Conservation (phyloP, 768 basidiomycete species). For the Leucosporidium yakuticum region DNA sequence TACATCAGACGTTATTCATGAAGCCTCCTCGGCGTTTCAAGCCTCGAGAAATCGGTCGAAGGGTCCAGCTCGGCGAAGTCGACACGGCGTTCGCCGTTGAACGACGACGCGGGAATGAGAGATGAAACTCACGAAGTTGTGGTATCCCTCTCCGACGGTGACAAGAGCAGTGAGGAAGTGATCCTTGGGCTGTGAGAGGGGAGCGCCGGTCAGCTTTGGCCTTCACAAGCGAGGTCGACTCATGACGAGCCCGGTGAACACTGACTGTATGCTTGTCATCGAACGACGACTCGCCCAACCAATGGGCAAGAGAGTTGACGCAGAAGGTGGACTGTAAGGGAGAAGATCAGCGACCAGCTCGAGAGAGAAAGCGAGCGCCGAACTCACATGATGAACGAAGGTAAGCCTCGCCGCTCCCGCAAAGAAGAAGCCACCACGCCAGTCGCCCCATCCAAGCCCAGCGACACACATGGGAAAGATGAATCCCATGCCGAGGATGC, state of each 20-base stretch:
- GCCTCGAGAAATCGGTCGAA: too few species aligned
- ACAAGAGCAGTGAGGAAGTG: conserved; percentile 73
- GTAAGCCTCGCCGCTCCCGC: conserved; percentile 67
- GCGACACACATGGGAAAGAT: conserved; percentile 63
- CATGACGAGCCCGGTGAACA: too few species aligned
- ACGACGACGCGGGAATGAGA: too few species aligned
- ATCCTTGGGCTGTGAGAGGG: conserved; percentile 12
- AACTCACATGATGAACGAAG: conserved; percentile 56
- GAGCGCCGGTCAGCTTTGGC: too few species aligned
- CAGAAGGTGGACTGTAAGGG: conserved; percentile 65
- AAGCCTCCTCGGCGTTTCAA: too few species aligned
- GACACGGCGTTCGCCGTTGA: too few species aligned
- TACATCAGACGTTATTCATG: too few species aligned
- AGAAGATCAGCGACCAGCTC: background rate
- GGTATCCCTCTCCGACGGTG: conserved; percentile 82
- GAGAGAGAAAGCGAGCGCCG: background rate
- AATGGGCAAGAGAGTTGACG: conserved; percentile 83
- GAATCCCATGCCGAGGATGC: conserved; percentile 64
- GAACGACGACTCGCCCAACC: conserved; percentile 71
- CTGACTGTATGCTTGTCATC: conserved; percentile 59
- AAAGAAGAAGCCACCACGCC: conserved; percentile 66
- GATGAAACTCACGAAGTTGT: conserved; percentile 56
- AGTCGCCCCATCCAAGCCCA: conserved; percentile 64
- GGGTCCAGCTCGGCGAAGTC: too few species aligned
- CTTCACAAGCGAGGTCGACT: too few species aligned